Conservation (phyloP, 2,329 filamentous ascomycete genomes). For the Pyrenochaeta sp. region DNA sequence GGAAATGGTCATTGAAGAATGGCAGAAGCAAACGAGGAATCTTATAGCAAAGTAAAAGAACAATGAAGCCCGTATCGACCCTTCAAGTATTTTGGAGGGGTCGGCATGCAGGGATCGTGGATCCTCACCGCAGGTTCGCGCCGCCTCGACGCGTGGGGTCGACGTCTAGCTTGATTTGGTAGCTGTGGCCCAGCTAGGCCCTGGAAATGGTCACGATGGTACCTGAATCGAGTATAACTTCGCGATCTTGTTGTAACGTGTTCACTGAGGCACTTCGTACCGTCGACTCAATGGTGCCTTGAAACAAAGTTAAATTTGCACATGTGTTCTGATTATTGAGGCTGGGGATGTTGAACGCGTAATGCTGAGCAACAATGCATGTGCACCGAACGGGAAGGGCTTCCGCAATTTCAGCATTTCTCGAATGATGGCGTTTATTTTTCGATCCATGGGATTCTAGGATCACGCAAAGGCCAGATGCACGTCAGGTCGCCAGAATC, state of each 20-base stretch:
- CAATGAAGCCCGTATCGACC: slow-evolving; percentile 10
- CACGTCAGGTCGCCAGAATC: too few relatives aligned
- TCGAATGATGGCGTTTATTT: too few relatives aligned
- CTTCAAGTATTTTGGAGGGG: slow-evolving; percentile 26
- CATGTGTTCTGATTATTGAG: slow-evolving; percentile 1
- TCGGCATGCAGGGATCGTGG: slow-evolving; percentile 25
- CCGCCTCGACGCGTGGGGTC: slow-evolving; percentile 25
- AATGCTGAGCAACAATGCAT: slow-evolving; percentile 4
- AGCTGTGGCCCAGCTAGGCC: slow-evolving; percentile 10
- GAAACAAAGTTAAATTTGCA: background rate
- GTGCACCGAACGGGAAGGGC: slow-evolving; percentile 10
- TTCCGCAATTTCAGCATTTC: too few relatives aligned
- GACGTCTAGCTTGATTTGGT: slow-evolving; percentile 17
- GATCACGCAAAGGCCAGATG: too few relatives aligned
- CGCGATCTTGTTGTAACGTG: slow-evolving; percentile 8
- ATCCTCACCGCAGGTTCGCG: slow-evolving; percentile 29
- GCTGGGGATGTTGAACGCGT: slow-evolving; percentile 3
- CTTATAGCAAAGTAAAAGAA: slow-evolving; percentile 15
- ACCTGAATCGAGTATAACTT: slow-evolving; percentile 8
- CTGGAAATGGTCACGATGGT: slow-evolving; percentile 14
- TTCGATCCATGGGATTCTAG: too few relatives aligned
- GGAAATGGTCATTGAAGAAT: background rate
- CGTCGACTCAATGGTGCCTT: background rate
- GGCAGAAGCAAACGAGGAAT: background rate
- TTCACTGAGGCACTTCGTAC: slow-evolving; percentile 3